Conservation (phyloP, 257 asterid species). For the Euphrasia confusa region DNA sequence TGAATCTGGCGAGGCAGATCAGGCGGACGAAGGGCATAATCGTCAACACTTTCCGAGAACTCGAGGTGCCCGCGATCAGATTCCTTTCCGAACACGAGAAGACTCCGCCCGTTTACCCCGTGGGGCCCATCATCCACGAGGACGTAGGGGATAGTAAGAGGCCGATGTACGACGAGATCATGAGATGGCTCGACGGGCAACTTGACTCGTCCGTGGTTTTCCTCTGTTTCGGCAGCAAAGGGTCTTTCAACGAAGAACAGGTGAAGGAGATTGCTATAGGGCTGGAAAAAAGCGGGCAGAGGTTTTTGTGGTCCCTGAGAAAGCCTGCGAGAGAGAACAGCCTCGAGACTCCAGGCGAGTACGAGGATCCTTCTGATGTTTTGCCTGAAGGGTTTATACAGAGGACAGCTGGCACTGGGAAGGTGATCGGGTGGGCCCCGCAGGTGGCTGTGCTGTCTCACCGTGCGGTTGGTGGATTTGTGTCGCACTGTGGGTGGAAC, state of each 20-base stretch:
- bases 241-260: conserved; percentile 34
- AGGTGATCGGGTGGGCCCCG: conserved; percentile 52
- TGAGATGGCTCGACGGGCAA: conserved; percentile 47
- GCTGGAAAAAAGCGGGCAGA: conserved; percentile 33
- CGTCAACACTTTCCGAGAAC: conserved; percentile 45
- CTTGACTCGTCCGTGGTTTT: conserved; percentile 38
- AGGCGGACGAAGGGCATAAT: conserved; percentile 33
- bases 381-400: conserved; percentile 48
- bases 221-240: conserved; percentile 50
- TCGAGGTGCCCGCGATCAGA: conserved; percentile 36
- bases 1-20: neutral
- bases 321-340: conserved; percentile 28
- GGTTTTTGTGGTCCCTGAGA: conserved; percentile 53
- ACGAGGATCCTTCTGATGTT: conserved; percentile 26
- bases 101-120: conserved; percentile 36
- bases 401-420: conserved; percentile 39
- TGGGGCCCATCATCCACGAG: conserved; percentile 42
- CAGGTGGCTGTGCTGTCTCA: conserved; percentile 44
- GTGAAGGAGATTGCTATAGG: conserved; percentile 47
- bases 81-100: neutral
- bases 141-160: neutral
- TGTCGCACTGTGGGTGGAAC: conserved; percentile 44
- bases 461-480: conserved; percentile 35
- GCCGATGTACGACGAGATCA: conserved; percentile 15
- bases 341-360: conserved; percentile 19